A percentile compares a stretch with the other conserved stretches of the same genome.
Conservation (phyloP, 2,329 filamentous ascomycete species). For the Botrytis medusae region DNA sequence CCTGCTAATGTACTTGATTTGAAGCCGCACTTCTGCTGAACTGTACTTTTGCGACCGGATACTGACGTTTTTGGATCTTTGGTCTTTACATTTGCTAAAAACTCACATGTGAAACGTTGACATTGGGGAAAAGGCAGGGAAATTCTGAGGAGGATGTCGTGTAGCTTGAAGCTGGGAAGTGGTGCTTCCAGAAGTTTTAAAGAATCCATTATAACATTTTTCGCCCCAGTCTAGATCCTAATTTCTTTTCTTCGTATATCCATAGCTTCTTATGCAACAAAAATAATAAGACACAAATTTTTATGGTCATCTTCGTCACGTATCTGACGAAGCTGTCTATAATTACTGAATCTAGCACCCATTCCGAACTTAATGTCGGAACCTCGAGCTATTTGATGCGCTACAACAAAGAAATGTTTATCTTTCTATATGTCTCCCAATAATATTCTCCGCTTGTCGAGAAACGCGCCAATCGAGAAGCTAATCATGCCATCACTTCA, state of each 20-base stretch:
- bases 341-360: neutral
- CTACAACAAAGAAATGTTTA: too few species aligned
- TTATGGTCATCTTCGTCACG: too few species aligned
- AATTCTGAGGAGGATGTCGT: neutral
- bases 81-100: neutral
- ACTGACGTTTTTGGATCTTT: rapidly evolving
- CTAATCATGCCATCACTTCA: neutral
- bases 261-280: too few species aligned
- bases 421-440: neutral
- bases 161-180: neutral
- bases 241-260: neutral
- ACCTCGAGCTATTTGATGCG: too few species aligned
- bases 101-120: neutral
- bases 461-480: neutral
- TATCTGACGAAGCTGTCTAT: neutral
- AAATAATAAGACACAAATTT: too few species aligned
- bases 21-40: neutral
- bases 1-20: neutral
- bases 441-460: neutral
- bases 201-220: neutral
- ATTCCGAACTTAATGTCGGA: too few species aligned
- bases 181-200: neutral
- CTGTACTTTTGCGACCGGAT: neutral
- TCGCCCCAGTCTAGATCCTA: neutral
- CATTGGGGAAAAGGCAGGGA: neutral